Percentiles rank a stretch among this genome's conserved stretches.
Conservation (phyloP, 371 early-diverging fungal genomes). For the Thermomucor indicae-seudaticae region DNA sequence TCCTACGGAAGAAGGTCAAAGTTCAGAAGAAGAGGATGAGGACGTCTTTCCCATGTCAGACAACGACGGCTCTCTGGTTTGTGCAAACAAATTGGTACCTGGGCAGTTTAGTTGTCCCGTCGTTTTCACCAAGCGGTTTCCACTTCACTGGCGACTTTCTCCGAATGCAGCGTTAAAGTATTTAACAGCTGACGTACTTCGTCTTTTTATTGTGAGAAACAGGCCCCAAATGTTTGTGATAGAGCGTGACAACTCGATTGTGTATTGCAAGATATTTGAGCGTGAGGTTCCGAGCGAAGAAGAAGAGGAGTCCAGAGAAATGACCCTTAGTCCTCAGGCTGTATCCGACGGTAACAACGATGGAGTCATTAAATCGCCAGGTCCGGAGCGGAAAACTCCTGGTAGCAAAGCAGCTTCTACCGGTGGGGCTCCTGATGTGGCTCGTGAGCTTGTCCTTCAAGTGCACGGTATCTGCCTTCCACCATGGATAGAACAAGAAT, state of each 20-base stretch:
- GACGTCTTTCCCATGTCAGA: slow-evolving; percentile 29
- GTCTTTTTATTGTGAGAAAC: slow-evolving; percentile 66
- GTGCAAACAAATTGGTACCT: slow-evolving; percentile 32
- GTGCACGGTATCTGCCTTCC: slow-evolving; percentile 75
- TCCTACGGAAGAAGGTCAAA: slow-evolving; percentile 19
- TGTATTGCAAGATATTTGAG: slow-evolving; percentile 45
- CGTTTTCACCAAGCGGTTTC: slow-evolving; percentile 61
- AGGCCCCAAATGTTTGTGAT: slow-evolving; percentile 72
- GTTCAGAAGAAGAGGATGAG: slow-evolving; percentile 30
- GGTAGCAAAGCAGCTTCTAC: neutral
- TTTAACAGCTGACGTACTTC: slow-evolving; percentile 50
- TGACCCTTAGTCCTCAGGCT: neutral
- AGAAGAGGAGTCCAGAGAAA: neutral
- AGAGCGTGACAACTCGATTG: slow-evolving; percentile 50
- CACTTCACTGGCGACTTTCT: slow-evolving; percentile 73
- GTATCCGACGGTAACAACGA: neutral
- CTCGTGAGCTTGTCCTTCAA: slow-evolving; percentile 58
- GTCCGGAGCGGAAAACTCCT: neutral
- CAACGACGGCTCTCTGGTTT: neutral
- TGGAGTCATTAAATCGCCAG: neutral
- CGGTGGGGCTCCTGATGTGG: neutral
- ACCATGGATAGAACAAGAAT: slow-evolving; percentile 60
- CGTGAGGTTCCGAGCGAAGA: slow-evolving; percentile 7
- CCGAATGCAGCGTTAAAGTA: slow-evolving; percentile 64
- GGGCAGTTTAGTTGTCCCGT: slow-evolving; percentile 75